Conservation (phyloP, 139 green algal species). For the Chlamydomonas sphaeroides region DNA sequence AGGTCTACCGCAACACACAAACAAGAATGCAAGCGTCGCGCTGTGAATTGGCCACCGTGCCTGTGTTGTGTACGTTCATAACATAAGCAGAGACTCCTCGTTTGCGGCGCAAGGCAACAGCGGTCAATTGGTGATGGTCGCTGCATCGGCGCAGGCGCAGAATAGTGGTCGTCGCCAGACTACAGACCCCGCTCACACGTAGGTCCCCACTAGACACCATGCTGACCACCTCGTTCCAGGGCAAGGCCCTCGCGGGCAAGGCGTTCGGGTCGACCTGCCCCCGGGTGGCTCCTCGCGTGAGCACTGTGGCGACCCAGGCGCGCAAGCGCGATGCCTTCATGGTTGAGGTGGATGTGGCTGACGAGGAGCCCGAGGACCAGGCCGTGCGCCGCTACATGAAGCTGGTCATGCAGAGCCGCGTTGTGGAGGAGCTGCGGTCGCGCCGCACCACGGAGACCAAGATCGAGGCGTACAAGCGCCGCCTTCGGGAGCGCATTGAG, state of each 20-base stretch:
- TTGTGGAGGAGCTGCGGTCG: constrained; percentile 64
- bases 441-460: constrained; percentile 63
- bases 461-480: constrained; percentile 66
- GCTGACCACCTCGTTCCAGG: constrained; percentile 10
- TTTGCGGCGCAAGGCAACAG: too few species aligned
- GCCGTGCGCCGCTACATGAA: constrained; percentile 72
- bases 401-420: constrained; percentile 59
- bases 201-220: too few species aligned
- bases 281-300: constrained; percentile 2
- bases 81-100: too few species aligned
- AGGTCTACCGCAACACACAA: too few species aligned
- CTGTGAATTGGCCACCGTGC: too few species aligned
- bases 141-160: too few species aligned
- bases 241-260: neutral
- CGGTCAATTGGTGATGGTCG: too few species aligned
- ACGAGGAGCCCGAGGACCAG: constrained; percentile 71
- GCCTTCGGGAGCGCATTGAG: constrained; percentile 57
- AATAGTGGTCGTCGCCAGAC: too few species aligned
- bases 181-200: too few species aligned
- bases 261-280: constrained; percentile 24
- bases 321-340: constrained; percentile 59
- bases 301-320: constrained; percentile 53
- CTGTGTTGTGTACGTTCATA: too few species aligned
- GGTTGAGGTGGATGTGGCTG: constrained; percentile 65
- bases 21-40: too few species aligned